phyloP scores from a whole-genome alignment of 2,329 filamentous ascomycete species.

The Saccharata proteae region DNA sequence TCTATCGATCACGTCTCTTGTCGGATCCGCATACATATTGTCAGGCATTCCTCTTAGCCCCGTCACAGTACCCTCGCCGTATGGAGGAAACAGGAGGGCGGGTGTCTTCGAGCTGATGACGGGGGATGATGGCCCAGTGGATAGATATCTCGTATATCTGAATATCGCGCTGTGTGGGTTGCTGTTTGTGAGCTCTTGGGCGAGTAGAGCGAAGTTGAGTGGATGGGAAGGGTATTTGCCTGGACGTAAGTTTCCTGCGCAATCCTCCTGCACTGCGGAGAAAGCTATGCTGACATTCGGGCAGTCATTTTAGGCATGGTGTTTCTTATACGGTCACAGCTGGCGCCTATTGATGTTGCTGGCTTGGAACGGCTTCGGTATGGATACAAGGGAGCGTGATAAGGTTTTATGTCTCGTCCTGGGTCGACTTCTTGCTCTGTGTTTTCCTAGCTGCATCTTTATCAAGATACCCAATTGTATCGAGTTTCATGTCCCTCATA shows the following conservation, averaged over 20 bases:
- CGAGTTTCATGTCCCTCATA: no score
- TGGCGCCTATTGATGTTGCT: conserved; percentile 55
- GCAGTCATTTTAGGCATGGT: conserved; percentile 48
- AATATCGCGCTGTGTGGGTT: conserved; percentile 44
- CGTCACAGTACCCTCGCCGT: conserved; percentile 14
- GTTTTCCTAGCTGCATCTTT: no score
- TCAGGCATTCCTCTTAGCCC: conserved; percentile 42
- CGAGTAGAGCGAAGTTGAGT: conserved; percentile 15
- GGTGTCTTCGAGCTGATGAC: conserved; percentile 5
- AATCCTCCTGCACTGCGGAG: conserved; percentile 22
- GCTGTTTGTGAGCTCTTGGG: conserved; percentile 26
- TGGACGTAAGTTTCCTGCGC: conserved; percentile 10
- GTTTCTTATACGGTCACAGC: conserved; percentile 50
- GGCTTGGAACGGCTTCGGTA: conserved; percentile 7
- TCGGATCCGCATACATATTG: conserved; percentile 50
- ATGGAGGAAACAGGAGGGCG: no score
- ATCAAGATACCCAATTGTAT: no score
- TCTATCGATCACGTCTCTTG: conserved; percentile 51
- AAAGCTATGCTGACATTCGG: background rate
- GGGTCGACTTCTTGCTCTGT: no score
- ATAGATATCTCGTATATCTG: conserved; percentile 45
- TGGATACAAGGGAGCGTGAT: conserved; percentile 8
- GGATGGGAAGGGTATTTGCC: conserved; percentile 26
- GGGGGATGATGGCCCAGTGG: conserved; percentile 35
- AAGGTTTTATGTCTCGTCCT: no score